Evolutionary conservation across 257 asterid species (phyloP).

Genomic region (Oldenlandia corymbosa): DNA sequence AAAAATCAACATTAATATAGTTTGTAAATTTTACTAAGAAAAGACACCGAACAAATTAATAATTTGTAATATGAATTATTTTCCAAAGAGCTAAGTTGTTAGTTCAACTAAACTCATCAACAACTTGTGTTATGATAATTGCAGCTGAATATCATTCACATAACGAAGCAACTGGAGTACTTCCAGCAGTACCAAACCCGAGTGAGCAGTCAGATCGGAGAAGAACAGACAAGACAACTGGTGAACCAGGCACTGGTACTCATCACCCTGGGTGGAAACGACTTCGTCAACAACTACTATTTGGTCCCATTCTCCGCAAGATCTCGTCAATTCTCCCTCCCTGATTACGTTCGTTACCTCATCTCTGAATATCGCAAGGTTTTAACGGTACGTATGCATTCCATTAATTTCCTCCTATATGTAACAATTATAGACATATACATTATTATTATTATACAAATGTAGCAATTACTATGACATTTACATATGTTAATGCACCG

Average conservation of each 20-base stretch:
- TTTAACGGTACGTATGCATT: conserved; percentile 33
- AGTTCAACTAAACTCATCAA: no score
- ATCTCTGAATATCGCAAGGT: conserved; percentile 69
- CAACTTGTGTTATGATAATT: no score
- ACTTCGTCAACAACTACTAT: conserved; percentile 83
- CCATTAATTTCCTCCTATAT: no score
- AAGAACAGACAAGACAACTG: conserved; percentile 33
- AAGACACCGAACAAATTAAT: no score
- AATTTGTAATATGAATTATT: no score
- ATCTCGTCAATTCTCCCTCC: conserved; percentile 67
- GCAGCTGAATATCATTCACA: conserved; percentile 72
- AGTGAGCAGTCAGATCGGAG: conserved; percentile 45
- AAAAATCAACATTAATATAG: no score
- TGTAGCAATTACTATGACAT: no score
- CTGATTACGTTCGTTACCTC: conserved; percentile 53
- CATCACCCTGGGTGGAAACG: conserved; percentile 87
- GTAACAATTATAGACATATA: no score
- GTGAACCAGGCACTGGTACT: conserved; percentile 72
- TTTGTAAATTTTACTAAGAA: no score
- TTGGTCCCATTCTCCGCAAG: conserved; percentile 76
- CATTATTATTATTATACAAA: no score
- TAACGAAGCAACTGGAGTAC: conserved; percentile 50
- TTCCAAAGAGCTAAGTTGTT: no score
- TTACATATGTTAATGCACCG: no score
- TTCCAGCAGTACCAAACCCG: conserved; percentile 68